Base-by-base conservation (phyloP, 1,284 basidiomycete species). In the Cronartium quercuum region DNA sequence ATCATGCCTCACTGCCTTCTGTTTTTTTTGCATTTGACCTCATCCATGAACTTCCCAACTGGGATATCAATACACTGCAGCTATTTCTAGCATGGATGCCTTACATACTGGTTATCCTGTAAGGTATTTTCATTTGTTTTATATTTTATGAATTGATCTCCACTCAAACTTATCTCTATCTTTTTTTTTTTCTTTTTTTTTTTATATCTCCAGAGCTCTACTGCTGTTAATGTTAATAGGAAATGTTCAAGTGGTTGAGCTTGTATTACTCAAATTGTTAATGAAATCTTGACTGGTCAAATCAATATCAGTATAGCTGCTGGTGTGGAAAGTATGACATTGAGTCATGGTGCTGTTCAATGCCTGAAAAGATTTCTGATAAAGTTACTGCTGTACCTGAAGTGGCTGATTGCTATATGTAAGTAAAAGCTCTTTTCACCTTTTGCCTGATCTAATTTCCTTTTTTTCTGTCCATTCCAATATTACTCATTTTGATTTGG, bases 301-400 rank as follows among this genome's bases (percentile, higher is more conserved):
- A 84, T 84, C 76, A 78, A 81, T 70, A 76, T 80, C 41, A 77
- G 77, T 38, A 77, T 78, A 83, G 91, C 91, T 80, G 92, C 92
- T 64, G 95, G 95, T 80, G 93, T 94, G 47, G 95, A 98, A 84
- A 91, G 89, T 64, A 98, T 98, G 95, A 93, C 93, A 0, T 87
- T 88, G 80, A 89, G 91, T 73, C 94, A 87, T 81, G 91, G 90
- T 58, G 85, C 90, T 35, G 85, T 78, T 87, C 88, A 41, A 86
- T 87, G 82, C 90, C 88, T 67, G 85, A 88, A 75, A 87, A 88
- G 66, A 90, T 88, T 84, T 94, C 92, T 10, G 90, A 95, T 41
- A 86, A 86, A 58, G 87, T 98, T 66, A 86, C 94, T 78, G 83
- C 87, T 77, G 88, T 87, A 83, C 85, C 89, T 79, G 90, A 93